Evolutionary conservation across 192 early-diverging fungal species (phyloP).

Genomic region (Coemansia sp.): DNA sequence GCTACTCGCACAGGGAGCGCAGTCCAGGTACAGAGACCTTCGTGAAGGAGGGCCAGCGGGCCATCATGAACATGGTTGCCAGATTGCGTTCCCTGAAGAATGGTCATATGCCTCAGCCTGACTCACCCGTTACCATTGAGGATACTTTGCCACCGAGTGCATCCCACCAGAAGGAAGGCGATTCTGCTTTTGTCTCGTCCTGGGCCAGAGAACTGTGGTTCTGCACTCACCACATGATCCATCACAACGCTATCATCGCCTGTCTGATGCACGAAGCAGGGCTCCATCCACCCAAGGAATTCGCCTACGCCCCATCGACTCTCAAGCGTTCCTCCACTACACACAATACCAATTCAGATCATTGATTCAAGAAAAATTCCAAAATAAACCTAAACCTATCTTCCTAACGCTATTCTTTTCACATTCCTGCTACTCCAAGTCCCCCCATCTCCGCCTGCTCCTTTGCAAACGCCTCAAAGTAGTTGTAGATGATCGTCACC

Average conservation of each 20-base stretch:
- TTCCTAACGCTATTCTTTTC: no score
- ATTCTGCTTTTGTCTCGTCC: constrained; percentile 29
- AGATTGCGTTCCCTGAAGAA: not conserved
- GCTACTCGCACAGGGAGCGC: constrained; percentile 34
- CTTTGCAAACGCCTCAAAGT: constrained; percentile 97
- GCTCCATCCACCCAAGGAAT: constrained; percentile 21
- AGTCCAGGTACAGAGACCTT: constrained; percentile 20
- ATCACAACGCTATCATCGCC: constrained; percentile 55
- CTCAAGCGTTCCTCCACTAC: constrained; percentile 36
- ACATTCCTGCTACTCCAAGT: constrained; percentile 51
- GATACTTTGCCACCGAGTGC: constrained; percentile 25
- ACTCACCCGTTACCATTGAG: constrained; percentile 1
- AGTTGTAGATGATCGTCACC: constrained; percentile 99
- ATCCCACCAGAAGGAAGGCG: not conserved
- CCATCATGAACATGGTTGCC: constrained; percentile 12
- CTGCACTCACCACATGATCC: constrained; percentile 56
- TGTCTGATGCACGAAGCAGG: constrained; percentile 43
- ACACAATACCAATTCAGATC: no score
- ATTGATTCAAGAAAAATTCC: no score
- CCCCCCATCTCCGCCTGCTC: constrained; percentile 66
- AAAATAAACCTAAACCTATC: no score
- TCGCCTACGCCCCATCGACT: constrained; percentile 54
- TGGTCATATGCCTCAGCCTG: not conserved
- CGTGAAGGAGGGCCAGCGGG: constrained; percentile 10
- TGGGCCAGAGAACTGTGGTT: constrained; percentile 56